Base-by-base conservation (phyloP, 352 stramenopile genomes). In the Pythium biforme region DNA sequence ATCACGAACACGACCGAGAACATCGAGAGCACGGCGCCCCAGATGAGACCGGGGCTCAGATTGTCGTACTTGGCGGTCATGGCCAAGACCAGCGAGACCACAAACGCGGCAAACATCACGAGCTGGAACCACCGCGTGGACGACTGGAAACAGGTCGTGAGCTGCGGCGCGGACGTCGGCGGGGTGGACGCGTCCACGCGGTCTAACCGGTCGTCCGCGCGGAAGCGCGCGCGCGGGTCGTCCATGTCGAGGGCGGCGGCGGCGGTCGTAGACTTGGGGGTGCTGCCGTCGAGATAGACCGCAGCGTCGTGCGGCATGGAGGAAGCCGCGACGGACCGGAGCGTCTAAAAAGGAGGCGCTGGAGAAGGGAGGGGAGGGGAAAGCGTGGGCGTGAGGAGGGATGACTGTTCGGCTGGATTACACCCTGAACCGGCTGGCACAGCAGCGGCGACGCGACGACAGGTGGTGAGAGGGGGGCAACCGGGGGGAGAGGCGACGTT, bases 1-100 rank as follows among this genome's bases (percentile, higher is more conserved):
- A 96, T 90, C 29, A 95, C 85, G 52, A 93, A 91, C 56, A 94
- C 81, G 53, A 94, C 85, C n/a, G 85, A 94, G 62, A 93, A 90
- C 53, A 86, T 72, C 37, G 76, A 88, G 31, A 95, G 78, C 48
- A 92, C 65, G 57, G 85, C 86, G 55, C 87, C 87, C 85, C 85
- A 95, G 63, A 95, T 93, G 23, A 94, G 69, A 0, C 87, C 87
- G 0, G 87, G 81, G 27, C 81, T 92, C 10, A 95, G 64, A 57
- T 92, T 93, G 11, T 84, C 68, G 74, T 95, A 95, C 46, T 74
- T 62, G 47, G 68, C 73, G 17, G 62, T 73, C 65, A 94, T 77
- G 31, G 78, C 85, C 22, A 95, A 22, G 19, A 73, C 69, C 7
- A 93, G 69, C 22, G 84, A 66, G 4, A 86, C 27, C 2, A 89